Evolutionary conservation across 441 rosid genomes (phyloP), one percentile per base, ranked within the genome.

Genomic region (Jatropha podagrica): DNA sequence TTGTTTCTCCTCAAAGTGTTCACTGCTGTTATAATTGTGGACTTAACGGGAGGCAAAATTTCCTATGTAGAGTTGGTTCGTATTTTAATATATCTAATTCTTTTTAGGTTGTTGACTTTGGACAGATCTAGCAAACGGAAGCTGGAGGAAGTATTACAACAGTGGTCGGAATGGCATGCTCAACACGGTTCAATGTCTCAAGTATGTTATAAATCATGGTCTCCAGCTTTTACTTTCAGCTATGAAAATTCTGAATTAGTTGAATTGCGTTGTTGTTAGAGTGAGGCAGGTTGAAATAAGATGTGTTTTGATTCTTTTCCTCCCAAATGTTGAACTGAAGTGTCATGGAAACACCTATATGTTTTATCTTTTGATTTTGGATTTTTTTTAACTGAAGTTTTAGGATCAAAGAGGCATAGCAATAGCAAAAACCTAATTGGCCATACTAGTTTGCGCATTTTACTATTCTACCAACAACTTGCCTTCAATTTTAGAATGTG

Each of bases 161-260:
- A 92, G 77, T 96, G 99, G 99, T 94, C 98, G 68, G 91, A 88
- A 71, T 96, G 99, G 98, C 97, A 94, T 78, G 88, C 90, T 54
- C 88, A 85, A 72, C 86, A 76, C 65, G 81, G 67, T 83, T 84
- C 89, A 68, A 84, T 85, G 56, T 63, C 83, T 60, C 85, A 79
- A 81, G 86, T 83, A 20, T 73, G 11, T 56, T 23, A 42, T 42
- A 32, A 32, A 32, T 32, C 32, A 2, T 40, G 51, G 8, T 51
- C 51, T 4, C 26, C 4, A 6, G 13, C 40, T 14, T 72, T 59
- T 40, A 23, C 23, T 42, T 27, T 17, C 15, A 27, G 3, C 27
- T 15, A 52, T 12, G 37, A 20, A 26, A 51, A 1, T 41, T 65
- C 23, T 74, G 4, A 6, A 38, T 12, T 51, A 54, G 41, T 51